These are phyloP conservation scores for Oryza longistaminata DNA, from an alignment of 176 grass and related monocot genomes.

Conservation along the genomic window DNA sequence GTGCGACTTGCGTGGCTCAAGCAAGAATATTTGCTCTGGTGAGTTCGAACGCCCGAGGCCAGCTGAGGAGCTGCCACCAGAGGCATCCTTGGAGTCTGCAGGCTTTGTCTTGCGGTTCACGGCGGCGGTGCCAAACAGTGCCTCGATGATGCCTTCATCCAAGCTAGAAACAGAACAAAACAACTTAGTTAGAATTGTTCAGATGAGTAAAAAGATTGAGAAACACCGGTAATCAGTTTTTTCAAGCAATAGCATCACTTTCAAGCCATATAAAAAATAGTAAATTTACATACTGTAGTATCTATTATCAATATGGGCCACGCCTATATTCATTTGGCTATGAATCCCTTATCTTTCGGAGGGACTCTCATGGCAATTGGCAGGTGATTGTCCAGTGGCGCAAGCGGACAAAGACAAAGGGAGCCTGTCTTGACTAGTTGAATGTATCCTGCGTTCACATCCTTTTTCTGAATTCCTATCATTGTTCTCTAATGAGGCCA, in stretches of 20 bases:
- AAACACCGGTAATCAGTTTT: neutral
- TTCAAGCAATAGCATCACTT: neutral
- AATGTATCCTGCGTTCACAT: neutral
- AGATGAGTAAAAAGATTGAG: neutral
- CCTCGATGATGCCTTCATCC: conserved; percentile 89
- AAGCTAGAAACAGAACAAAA: conserved; percentile 46
- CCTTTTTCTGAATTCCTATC: conserved; percentile 16
- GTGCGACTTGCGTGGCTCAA: conserved; percentile 84
- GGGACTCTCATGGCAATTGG: neutral
- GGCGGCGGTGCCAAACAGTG: conserved; percentile 70
- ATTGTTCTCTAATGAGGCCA: conserved; percentile 1
- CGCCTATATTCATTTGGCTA: neutral
- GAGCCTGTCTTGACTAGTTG: conserved; percentile 27
- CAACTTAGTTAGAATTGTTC: neutral
- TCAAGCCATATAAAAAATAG: neutral
- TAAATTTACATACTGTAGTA: neutral
- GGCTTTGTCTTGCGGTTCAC: conserved; percentile 53
- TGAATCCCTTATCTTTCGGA: conserved; percentile 10
- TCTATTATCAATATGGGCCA: neutral
- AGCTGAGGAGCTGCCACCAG: conserved; percentile 22
- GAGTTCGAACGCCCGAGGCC: conserved; percentile 36
- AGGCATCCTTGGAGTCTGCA: conserved; percentile 37
- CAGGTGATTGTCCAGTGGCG: neutral
- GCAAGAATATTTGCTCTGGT: conserved; percentile 66
- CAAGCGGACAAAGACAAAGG: neutral